Conservation (phyloP, 192 early-diverging fungal genomes). For the Mortierella hygrophila region DNA sequence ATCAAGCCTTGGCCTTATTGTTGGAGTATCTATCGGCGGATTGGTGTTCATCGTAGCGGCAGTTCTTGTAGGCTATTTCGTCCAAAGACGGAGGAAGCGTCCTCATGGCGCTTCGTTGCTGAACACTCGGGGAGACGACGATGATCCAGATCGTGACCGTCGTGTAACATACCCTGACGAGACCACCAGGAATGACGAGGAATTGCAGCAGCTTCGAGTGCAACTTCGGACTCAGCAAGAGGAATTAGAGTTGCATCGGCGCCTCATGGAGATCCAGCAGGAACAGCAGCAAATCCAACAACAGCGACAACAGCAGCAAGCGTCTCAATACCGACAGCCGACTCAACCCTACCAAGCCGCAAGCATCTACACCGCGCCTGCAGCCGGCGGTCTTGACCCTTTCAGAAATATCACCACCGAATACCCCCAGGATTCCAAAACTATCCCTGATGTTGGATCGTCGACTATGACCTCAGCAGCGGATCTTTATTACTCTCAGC, state of each 20-base stretch:
- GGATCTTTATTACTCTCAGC: not conserved
- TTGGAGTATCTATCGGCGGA: slow-evolving; percentile 36
- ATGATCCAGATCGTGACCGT: slow-evolving; percentile 4
- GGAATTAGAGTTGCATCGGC: slow-evolving; percentile 31
- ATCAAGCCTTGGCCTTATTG: slow-evolving; percentile 10
- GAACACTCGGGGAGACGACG: slow-evolving; percentile 1
- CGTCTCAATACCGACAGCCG: not conserved
- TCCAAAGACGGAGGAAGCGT: not conserved
- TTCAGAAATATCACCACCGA: not conserved
- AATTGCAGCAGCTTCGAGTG: slow-evolving; percentile 17
- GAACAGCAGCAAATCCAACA: slow-evolving; percentile 24
- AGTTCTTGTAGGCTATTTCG: slow-evolving; percentile 8
- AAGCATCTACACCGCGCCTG: not conserved
- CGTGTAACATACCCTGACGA: not conserved
- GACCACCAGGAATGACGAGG: slow-evolving; percentile 3
- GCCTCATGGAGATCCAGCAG: slow-evolving; percentile 26
- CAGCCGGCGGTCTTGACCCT: not conserved
- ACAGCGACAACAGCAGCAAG: slow-evolving; percentile 21
- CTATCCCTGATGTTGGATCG: not conserved
- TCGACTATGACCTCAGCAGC: not conserved
- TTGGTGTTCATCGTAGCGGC: slow-evolving; percentile 14
- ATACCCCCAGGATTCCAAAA: slow-evolving; percentile 2
- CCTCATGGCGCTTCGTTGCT: not conserved
- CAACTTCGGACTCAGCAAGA: slow-evolving; percentile 29
- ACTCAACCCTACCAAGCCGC: slow-evolving; percentile 9